Conservation (phyloP, 2,329 filamentous ascomycete genomes). For the Fusarium chuoi region DNA sequence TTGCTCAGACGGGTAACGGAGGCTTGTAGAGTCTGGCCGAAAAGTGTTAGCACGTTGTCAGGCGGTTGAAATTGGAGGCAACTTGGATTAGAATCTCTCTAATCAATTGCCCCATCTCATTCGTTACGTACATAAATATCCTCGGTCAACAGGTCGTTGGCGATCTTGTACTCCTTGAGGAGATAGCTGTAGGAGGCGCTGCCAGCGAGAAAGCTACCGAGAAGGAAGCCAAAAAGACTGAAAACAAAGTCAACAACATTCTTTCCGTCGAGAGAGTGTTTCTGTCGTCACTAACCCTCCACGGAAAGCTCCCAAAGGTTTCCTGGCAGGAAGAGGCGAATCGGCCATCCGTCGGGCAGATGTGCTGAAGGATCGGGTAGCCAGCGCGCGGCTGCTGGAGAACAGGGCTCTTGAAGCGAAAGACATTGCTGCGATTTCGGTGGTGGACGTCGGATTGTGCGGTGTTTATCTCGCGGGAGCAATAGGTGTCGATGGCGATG, state of each 20-base stretch:
- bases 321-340: slow-evolving; percentile 63
- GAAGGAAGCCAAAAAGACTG: slow-evolving; percentile 91
- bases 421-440: slow-evolving; percentile 51
- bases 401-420: slow-evolving; percentile 57
- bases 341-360: slow-evolving; percentile 59
- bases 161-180: slow-evolving; percentile 90
- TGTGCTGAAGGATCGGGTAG: slow-evolving; percentile 60
- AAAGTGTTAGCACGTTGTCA: slow-evolving; percentile 1
- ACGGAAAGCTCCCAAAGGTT: slow-evolving; percentile 69
- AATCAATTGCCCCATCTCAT: slow-evolving; percentile 7
- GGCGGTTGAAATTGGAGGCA: background rate
- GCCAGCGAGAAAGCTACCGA: slow-evolving; percentile 83
- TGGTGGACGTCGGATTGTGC: slow-evolving; percentile 6
- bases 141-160: slow-evolving; percentile 92
- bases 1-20: slow-evolving; percentile 87
- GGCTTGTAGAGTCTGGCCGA: slow-evolving; percentile 79
- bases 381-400: slow-evolving; percentile 52
- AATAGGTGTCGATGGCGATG: slow-evolving; percentile 30
- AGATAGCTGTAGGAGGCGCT: slow-evolving; percentile 91
- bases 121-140: slow-evolving; percentile 87
- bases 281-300: slow-evolving; percentile 61
- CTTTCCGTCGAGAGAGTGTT: background rate
- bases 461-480: slow-evolving; percentile 32
- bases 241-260: slow-evolving; percentile 20
- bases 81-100: background rate